These are phyloP conservation scores for Zoysia japonica DNA, from an alignment of 176 grass and related monocot species.

Conservation along the genomic window DNA sequence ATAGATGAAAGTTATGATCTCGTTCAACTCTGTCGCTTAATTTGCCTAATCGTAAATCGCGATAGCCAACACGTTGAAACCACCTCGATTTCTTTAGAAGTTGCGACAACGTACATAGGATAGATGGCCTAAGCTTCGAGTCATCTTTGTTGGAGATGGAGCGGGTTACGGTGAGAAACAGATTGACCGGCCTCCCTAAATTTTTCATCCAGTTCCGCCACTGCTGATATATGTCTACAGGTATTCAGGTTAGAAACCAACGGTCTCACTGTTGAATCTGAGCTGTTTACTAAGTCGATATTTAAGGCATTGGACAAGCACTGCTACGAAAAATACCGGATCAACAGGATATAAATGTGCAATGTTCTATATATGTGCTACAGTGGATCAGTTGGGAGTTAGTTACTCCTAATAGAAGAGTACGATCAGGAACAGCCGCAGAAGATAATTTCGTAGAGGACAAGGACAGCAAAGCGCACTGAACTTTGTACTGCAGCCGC, in stretches of 20 bases:
- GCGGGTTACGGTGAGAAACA: no score
- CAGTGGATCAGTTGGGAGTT: not conserved
- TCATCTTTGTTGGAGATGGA: no score
- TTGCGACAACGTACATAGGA: no score
- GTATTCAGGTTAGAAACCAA: slow-evolving; percentile 6
- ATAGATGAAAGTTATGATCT: no score
- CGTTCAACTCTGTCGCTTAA: no score
- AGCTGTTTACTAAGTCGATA: not conserved
- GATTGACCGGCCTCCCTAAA: no score
- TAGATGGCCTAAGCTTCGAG: no score
- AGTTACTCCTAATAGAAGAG: slow-evolving; percentile 13
- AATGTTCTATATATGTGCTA: not conserved
- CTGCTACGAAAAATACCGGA: not conserved
- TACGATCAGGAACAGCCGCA: not conserved
- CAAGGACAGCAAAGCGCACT: slow-evolving; percentile 23
- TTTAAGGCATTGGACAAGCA: not conserved
- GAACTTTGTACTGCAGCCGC: slow-evolving; percentile 26
- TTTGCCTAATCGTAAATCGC: no score
- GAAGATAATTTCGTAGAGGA: slow-evolving; percentile 24
- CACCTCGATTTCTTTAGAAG: no score
- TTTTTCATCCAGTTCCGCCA: no score
- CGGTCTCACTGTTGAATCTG: not conserved
- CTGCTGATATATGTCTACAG: no score
- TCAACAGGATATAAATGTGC: not conserved
- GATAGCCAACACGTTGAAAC: no score